Evolutionary conservation across 352 stramenopile species (phyloP).

Genomic region (Pythium sp.): DNA sequence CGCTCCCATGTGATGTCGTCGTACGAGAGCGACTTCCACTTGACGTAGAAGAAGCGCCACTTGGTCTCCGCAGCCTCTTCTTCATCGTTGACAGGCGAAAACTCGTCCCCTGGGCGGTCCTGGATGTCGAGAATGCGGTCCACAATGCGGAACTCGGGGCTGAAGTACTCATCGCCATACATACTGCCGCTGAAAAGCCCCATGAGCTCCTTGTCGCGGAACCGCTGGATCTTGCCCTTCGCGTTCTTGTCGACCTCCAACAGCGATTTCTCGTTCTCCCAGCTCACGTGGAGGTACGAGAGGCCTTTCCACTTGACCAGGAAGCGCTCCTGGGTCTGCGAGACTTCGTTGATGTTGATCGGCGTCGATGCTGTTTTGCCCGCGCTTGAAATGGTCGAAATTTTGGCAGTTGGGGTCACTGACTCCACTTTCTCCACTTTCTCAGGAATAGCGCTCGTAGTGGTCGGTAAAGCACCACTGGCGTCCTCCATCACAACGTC

Average conservation of each 20-base stretch:
- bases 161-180: slow-evolving; percentile 89
- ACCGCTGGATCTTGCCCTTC: slow-evolving; percentile 86
- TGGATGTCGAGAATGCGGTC: slow-evolving; percentile 88
- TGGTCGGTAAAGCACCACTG: not conserved
- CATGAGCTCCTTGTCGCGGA: slow-evolving; percentile 70
- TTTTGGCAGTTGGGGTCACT: not conserved
- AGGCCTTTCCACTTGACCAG: slow-evolving; percentile 90
- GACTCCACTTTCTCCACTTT: slow-evolving; percentile 8
- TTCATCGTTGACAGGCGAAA: slow-evolving; percentile 50
- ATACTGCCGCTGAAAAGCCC: slow-evolving; percentile 43
- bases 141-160: slow-evolving; percentile 86
- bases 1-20: slow-evolving; percentile 98
- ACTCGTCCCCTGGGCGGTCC: slow-evolving; percentile 69
- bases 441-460: not conserved
- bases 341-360: slow-evolving; percentile 16
- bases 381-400: not conserved
- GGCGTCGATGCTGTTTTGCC: slow-evolving; percentile 6
- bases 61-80: slow-evolving; percentile 28
- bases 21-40: slow-evolving; percentile 98
- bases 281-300: slow-evolving; percentile 89
- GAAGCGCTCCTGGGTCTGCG: slow-evolving; percentile 58
- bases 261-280: slow-evolving; percentile 85
- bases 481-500: slow-evolving; percentile 12
- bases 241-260: slow-evolving; percentile 82
- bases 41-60: slow-evolving; percentile 96